Base-by-base conservation (phyloP, 441 rosid species). In the Brassica hybrid region DNA sequence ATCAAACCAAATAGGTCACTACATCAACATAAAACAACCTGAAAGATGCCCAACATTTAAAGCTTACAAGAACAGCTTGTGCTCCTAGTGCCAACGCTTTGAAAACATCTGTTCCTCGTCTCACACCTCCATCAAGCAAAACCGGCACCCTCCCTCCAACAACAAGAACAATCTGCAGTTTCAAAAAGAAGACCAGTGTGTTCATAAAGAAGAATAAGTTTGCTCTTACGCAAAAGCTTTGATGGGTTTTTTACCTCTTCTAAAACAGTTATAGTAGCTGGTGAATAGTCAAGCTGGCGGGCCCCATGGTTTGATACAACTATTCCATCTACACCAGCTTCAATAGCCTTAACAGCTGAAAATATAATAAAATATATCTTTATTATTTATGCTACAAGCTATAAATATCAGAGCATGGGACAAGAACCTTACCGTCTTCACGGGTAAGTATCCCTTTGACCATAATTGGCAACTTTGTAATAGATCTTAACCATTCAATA, bases 81-180 rank as follows among this genome's bases (percentile, higher is more conserved):
- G 94, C 98, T 38, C 97, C 97, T 0, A 94, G 94, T 27, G 95
- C 96, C 74, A 94, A 76, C 2, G 98, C 97, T 81, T 94, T 93
- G 88, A 95, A 91, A 79, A 95, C 84, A 77, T 95, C 95, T 0
- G 96, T 90, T 73, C 97, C 99, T 61, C 96, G 88, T 70, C 97
- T 76, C 9, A 91, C 82, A 79, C 98, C 98, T 59, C 97, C 99
- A 82, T 95, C 97, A 54, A 91, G 21, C 17, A 94, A 83, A 56
- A 92, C 94, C 0, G 95, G 57, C 1, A 52, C 7, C 19, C 57
- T 52, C 57, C 57, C 57, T 52, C 57, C 19, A 16, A 52, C 57
- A 52, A 52, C 57, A 1, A 6, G 19, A 52, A 52, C 57, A 52
- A 52, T 52, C 57, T 52, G 19, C 57, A 52, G 19, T 14, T 52